Base-by-base conservation (phyloP, 192 early-diverging fungal species). In the Umbelopsis vinacea region DNA sequence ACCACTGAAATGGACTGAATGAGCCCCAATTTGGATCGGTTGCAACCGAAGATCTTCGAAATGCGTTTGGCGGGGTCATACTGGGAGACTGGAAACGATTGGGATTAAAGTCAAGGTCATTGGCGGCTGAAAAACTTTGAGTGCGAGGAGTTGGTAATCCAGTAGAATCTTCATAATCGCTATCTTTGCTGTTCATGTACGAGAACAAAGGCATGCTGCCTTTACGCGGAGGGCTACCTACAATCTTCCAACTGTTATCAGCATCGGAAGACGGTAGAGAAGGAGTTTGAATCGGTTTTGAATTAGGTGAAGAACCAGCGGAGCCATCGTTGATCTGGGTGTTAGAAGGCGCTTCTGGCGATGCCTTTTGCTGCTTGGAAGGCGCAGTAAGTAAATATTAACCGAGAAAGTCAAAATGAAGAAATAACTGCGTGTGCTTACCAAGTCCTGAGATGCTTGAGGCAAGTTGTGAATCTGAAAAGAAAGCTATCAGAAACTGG, bases 1-100 rank as follows among this genome's bases (percentile, higher is more conserved):
- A 57, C 86, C 84, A 85, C 52, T 86, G 85, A 50, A 83, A 72
- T 37, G 80, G 76, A 26, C 73, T 72, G 79, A 88, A 74, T 71
- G 89, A 76, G 54, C 85, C 72, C 89, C 83, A 84, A 23, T 79
- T 75, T 21, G 71, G 21, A 37, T 63, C 57, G 7, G 24, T 52
- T 43, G 45, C 48, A 1, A 52, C 66, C 7, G 66, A 48, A 2
- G 67, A 35, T 26, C 67, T 55, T 26, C 54, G 47, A 40, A 67
- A 17, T 67, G 26, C 54, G 24, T 52, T 63, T 14, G 57, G 33
- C 2, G 57, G 57, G 17, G 26, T 35, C 29, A 63, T 63, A n/a
- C 29, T 33, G 8, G 57, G 57, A 63, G 15, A 35, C 33, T 63
- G 57, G 33, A 63, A 63, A 37, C 26, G 57, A 37, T 35, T 29